Base-by-base conservation (phyloP, 2,329 filamentous ascomycete species). In the Colletotrichum tabaci region DNA sequence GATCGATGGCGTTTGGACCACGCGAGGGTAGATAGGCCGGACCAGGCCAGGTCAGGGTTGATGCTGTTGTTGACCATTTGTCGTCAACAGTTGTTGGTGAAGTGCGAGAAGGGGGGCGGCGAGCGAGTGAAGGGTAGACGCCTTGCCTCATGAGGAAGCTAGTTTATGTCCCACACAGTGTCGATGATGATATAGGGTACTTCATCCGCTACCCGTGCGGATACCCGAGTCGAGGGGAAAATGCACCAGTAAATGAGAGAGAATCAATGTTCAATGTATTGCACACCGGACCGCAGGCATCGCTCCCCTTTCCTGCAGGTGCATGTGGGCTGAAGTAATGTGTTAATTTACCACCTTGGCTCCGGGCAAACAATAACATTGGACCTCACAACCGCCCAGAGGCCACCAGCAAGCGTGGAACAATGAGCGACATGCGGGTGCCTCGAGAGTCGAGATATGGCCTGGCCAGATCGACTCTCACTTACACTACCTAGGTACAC, bases 191-290 rank as follows among this genome's bases (percentile, higher is more conserved):
- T 8, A 4, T 2, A 23, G 50, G 68, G 57, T 67, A 71, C 68
- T 38, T 67, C 44, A 53, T 71, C 68, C 64, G 64, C 64, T 71
- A 62, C 57, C 64, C 64, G 57, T 57, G 56, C 38, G 50, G 56
- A 38, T 53, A 65, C 66, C 44, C 60, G 60, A 56, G 38, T 65
- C 66, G 67, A 69, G 53, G 46, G 40, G 53, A 55, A 52, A 69
- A 65, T 52, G 61, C 52, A 69, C 38, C 35, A 23, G 52, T 56
- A 69, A 69, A 57, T 44, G 49, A 53, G 61, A 44, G 42, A 23
- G 46, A 66, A 53, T 63, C 47, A 58, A 56, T 62, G 47, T 50
- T 62, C 46, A 56, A 66, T 66, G 66, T 38, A 66, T 58, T 66
- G 23, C 47, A 61, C 44, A 56, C 57, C 38, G n/a, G 38, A 23